Conservation (phyloP, 306 rosid genomes). For the Sphenostylis stenocarpa region DNA sequence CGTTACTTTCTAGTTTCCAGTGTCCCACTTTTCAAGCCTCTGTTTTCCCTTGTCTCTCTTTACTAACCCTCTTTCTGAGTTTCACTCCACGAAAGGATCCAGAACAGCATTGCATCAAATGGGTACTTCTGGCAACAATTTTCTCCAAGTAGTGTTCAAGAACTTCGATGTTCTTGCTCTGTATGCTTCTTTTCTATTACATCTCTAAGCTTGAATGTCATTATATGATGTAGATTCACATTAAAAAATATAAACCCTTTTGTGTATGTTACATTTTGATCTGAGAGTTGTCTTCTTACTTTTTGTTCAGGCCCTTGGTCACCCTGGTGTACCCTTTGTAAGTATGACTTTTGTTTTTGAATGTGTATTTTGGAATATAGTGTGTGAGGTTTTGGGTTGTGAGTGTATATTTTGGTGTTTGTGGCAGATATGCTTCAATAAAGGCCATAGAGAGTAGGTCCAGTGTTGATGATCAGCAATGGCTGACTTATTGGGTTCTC, state of each 20-base stretch:
- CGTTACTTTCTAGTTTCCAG: background rate
- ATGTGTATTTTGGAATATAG: background rate
- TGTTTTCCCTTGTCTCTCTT: slow-evolving; percentile 1
- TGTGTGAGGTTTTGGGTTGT: slow-evolving; percentile 2
- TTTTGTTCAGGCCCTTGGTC: slow-evolving; percentile 68
- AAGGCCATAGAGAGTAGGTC: slow-evolving; percentile 87
- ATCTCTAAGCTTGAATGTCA: background rate
- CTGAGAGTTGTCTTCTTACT: background rate
- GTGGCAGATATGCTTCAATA: slow-evolving; percentile 72
- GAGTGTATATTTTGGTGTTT: background rate
- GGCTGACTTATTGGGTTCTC: slow-evolving; percentile 98
- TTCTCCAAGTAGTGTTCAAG: slow-evolving; percentile 73
- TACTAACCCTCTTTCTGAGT: slow-evolving; percentile 20
- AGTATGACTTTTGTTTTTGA: slow-evolving; percentile 33
- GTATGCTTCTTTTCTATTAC: slow-evolving; percentile 38
- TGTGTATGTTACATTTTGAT: background rate
- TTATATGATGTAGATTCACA: background rate
- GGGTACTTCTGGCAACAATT: slow-evolving; percentile 59
- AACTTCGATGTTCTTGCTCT: slow-evolving; percentile 92
- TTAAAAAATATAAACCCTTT: background rate
- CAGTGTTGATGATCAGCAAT: slow-evolving; percentile 76
- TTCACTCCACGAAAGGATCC: background rate
- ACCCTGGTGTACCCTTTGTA: slow-evolving; percentile 89
- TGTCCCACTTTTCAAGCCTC: slow-evolving; percentile 28
- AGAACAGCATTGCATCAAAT: slow-evolving; percentile 29